Percentiles rank a stretch among this genome's conserved stretches.
phyloP scores from a whole-genome alignment of 805 yeast genomes.

The Candida sithepensis region DNA sequence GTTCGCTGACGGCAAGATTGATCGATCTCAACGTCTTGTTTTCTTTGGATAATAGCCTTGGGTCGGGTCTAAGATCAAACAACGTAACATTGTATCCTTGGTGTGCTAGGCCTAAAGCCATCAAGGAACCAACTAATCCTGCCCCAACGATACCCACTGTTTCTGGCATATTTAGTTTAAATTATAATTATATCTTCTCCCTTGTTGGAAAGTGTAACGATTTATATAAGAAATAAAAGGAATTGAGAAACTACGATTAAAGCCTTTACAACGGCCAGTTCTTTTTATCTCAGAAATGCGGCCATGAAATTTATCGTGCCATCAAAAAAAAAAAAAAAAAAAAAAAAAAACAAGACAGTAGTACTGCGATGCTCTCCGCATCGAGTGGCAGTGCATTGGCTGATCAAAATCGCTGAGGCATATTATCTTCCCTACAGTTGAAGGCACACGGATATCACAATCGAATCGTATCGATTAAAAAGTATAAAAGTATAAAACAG shows the following conservation, averaged over 20 bases:
- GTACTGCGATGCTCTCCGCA: not conserved
- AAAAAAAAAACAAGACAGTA: no score
- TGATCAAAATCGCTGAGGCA: no score
- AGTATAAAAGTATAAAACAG: no score
- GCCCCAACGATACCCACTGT: constrained; percentile 74
- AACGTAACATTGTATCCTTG: constrained; percentile 70
- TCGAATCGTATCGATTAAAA: no score
- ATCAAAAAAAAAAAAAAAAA: not conserved
- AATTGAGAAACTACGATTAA: not conserved
- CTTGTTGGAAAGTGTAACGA: not conserved
- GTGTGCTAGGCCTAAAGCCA: constrained; percentile 75
- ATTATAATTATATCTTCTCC: not conserved
- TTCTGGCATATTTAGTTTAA: constrained; percentile 16
- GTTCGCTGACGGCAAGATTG: constrained; percentile 80
- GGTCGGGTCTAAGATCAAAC: constrained; percentile 71
- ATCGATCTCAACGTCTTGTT: constrained; percentile 55
- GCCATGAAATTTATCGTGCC: not conserved
- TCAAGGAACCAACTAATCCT: constrained; percentile 83
- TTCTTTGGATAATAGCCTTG: constrained; percentile 33
- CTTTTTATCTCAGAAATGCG: no score
- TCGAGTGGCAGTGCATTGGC: no score
- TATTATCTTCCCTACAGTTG: no score
- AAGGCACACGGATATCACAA: no score
- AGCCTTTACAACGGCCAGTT: no score
- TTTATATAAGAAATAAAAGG: not conserved